Conservation (phyloP, 441 rosid species). For the Populus tomentosa region DNA sequence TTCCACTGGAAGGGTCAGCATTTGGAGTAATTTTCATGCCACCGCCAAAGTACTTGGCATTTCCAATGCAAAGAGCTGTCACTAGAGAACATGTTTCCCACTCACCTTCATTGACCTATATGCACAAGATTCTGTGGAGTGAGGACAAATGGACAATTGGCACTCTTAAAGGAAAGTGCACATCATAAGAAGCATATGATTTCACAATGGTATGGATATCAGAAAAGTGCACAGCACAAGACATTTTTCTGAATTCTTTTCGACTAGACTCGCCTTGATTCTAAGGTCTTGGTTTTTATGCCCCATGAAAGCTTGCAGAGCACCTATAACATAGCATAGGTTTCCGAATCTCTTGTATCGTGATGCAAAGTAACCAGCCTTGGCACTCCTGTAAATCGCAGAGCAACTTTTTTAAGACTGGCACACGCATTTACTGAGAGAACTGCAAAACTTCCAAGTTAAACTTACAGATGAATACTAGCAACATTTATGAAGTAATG, state of each 20-base stretch:
- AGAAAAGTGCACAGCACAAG: not conserved
- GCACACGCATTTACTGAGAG: not conserved
- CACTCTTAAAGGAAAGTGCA: not conserved
- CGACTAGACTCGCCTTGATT: constrained; percentile 51
- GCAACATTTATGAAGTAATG: constrained; percentile 91
- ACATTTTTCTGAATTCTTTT: not conserved
- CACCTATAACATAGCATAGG: constrained; percentile 85
- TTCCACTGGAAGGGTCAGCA: constrained; percentile 74
- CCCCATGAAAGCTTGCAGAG: constrained; percentile 88
- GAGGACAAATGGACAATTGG: not conserved
- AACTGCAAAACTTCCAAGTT: constrained; percentile 19
- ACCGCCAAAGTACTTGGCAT: constrained; percentile 95
- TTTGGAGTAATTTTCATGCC: constrained; percentile 98
- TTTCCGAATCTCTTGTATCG: constrained; percentile 86
- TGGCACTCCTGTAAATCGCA: constrained; percentile 75
- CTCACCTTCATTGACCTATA: constrained; percentile 73
- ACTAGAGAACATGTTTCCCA: constrained; percentile 76
- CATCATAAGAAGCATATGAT: not conserved
- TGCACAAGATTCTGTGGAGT: constrained; percentile 27
- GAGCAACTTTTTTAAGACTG: constrained; percentile 19
- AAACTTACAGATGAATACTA: constrained; percentile 91
- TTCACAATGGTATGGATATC: not conserved
- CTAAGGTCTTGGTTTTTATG: constrained; percentile 77
- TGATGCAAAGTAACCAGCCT: constrained; percentile 92
- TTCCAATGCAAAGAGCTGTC: constrained; percentile 89